Conservation (phyloP, 2,329 filamentous ascomycete genomes). For the Monilinia laxa region DNA sequence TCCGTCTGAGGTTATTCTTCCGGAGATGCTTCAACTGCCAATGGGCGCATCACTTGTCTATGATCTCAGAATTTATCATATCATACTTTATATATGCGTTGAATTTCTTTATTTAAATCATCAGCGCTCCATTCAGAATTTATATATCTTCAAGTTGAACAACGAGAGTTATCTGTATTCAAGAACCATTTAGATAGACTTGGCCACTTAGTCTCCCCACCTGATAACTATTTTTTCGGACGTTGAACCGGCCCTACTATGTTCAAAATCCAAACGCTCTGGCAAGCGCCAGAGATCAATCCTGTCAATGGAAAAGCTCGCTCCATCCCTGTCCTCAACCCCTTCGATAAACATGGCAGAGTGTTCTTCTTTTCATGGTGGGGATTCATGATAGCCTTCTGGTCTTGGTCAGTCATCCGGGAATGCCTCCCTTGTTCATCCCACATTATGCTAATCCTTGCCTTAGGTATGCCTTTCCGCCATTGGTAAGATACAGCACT, state of each 20-base stretch:
- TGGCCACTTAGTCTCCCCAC: background rate
- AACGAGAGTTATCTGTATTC: background rate
- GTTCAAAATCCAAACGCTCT: slow-evolving; percentile 34
- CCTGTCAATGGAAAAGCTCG: slow-evolving; percentile 81
- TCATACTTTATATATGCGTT: slow-evolving; percentile 16
- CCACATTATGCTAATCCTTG: slow-evolving; percentile 49
- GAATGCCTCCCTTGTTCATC: slow-evolving; percentile 48
- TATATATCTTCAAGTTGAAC: background rate
- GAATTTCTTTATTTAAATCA: background rate
- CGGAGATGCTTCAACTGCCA: slow-evolving; percentile 20
- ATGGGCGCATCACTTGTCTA: background rate
- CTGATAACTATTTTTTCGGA: background rate
- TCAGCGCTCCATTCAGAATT: background rate
- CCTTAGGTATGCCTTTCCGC: slow-evolving; percentile 78
- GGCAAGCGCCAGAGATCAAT: slow-evolving; percentile 50
- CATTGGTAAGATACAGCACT: slow-evolving; percentile 41
- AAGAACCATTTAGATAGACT: background rate
- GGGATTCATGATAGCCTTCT: slow-evolving; percentile 83
- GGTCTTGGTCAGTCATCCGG: slow-evolving; percentile 72
- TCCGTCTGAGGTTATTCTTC: background rate
- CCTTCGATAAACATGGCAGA: slow-evolving; percentile 74
- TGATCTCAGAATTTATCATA: background rate
- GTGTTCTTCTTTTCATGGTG: slow-evolving; percentile 91
- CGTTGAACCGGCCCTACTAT: background rate
- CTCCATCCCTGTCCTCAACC: slow-evolving; percentile 76